A percentile compares a stretch with the other conserved stretches of the same genome.
Conservation (phyloP, 371 early-diverging fungal genomes). For the Lichtheimia ornata region DNA sequence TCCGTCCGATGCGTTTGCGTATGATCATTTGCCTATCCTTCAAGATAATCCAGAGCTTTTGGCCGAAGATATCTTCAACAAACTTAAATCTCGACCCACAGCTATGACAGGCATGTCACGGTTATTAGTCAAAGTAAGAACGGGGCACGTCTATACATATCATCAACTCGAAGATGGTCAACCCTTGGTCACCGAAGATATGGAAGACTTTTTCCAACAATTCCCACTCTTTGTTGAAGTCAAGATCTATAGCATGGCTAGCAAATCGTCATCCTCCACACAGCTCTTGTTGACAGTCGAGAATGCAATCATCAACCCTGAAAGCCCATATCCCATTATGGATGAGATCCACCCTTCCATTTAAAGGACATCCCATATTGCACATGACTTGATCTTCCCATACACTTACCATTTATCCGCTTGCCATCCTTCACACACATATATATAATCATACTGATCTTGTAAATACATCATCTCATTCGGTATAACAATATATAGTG, state of each 20-base stretch:
- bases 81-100: slow-evolving; percentile 11
- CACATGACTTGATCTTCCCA: too few species aligned
- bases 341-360: slow-evolving; percentile 22
- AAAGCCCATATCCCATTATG: slow-evolving; percentile 22
- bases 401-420: too few species aligned
- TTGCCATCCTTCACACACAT: too few species aligned
- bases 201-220: slow-evolving; percentile 38
- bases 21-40: slow-evolving; percentile 22
- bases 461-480: too few species aligned
- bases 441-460: too few species aligned
- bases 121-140: slow-evolving; percentile 26
- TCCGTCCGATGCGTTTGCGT: slow-evolving; percentile 7
- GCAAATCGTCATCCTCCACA: background rate
- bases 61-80: slow-evolving; percentile 32
- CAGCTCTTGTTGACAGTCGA: slow-evolving; percentile 22
- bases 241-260: slow-evolving; percentile 19
- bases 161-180: slow-evolving; percentile 29
- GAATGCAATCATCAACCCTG: slow-evolving; percentile 23
- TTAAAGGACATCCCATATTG: background rate
- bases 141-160: slow-evolving; percentile 33
- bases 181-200: slow-evolving; percentile 29
- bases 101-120: slow-evolving; percentile 14
- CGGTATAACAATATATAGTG: too few species aligned
- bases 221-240: slow-evolving; percentile 39
- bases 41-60: slow-evolving; percentile 31